Evolutionary conservation across 345 rosid species (phyloP).

Genomic region (Rhodamnia argentea): DNA sequence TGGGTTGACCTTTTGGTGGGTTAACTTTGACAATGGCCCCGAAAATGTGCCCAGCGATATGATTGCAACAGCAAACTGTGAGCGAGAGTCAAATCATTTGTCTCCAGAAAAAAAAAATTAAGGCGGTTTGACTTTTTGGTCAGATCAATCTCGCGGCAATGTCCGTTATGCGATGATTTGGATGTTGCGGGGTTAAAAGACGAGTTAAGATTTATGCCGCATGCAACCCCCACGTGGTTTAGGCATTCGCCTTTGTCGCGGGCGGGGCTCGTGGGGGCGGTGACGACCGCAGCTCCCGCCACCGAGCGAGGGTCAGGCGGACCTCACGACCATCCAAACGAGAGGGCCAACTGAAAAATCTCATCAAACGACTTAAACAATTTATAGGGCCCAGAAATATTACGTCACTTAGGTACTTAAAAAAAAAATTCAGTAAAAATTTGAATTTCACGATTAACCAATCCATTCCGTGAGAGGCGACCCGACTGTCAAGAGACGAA

Average conservation of each 20-base stretch:
- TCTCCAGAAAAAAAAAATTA: neutral
- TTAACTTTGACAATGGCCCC: neutral
- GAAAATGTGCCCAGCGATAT: neutral
- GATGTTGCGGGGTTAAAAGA: neutral
- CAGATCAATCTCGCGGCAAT: neutral
- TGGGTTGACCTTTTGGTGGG: neutral
- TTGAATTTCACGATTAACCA: neutral
- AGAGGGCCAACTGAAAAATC: neutral
- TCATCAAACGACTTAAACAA: neutral
- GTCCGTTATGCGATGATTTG: neutral
- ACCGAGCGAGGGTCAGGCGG: neutral
- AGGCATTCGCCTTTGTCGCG: neutral
- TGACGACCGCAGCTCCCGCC: neutral
- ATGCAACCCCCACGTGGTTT: neutral
- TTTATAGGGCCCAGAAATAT: neutral
- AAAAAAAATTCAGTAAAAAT: neutral
- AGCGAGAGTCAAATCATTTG: neutral
- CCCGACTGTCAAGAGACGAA: neutral
- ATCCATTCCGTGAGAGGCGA: neutral
- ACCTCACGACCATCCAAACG: neutral
- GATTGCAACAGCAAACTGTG: neutral
- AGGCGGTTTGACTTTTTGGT: neutral
- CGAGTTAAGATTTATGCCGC: neutral
- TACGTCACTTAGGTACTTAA: neutral
- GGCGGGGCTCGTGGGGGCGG: neutral